These are phyloP conservation scores for Ephemerocybe angulata DNA, from an alignment of 768 basidiomycete genomes.

Conservation along the genomic window DNA sequence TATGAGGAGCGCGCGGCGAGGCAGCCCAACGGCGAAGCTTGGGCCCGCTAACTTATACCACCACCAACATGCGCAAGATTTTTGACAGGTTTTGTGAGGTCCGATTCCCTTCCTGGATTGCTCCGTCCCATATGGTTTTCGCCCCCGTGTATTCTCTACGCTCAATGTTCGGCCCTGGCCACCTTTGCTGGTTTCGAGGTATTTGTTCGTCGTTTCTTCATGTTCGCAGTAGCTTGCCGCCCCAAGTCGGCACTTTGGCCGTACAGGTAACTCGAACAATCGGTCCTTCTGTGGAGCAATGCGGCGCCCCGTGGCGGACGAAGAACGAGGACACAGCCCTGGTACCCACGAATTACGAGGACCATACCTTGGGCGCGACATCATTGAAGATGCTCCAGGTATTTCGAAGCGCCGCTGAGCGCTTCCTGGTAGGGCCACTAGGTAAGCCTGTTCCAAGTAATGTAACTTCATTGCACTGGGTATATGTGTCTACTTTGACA, in stretches of 20 bases:
- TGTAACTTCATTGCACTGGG: too few species aligned
- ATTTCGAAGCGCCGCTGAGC: too few species aligned
- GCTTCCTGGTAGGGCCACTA: too few species aligned
- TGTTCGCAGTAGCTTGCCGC: not conserved
- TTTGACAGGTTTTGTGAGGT: slow-evolving; percentile 28
- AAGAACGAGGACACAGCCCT: not conserved
- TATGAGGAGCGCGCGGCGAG: slow-evolving; percentile 73
- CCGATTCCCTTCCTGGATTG: slow-evolving; percentile 43
- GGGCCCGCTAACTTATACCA: slow-evolving; percentile 54
- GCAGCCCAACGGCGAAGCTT: slow-evolving; percentile 75
- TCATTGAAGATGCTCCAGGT: too few species aligned
- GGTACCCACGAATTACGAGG: too few species aligned
- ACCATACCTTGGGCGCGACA: too few species aligned
- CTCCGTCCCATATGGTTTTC: slow-evolving; percentile 48
- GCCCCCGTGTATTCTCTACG: slow-evolving; percentile 29
- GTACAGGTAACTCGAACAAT: slow-evolving; percentile 6
- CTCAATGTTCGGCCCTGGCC: slow-evolving; percentile 3
- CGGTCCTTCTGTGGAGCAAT: slow-evolving; percentile 12
- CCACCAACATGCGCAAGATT: slow-evolving; percentile 32
- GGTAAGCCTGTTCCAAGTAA: too few species aligned
- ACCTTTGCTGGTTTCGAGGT: not conserved
- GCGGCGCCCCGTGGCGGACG: too few species aligned
- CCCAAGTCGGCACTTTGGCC: not conserved
- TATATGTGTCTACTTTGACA: not conserved
- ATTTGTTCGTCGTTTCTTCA: not conserved